Percentiles rank a stretch among this genome's conserved stretches.
These are phyloP conservation scores for Cyclotella atomus DNA, from an alignment of 108 stramenopile genomes.

Conservation along the genomic window DNA sequence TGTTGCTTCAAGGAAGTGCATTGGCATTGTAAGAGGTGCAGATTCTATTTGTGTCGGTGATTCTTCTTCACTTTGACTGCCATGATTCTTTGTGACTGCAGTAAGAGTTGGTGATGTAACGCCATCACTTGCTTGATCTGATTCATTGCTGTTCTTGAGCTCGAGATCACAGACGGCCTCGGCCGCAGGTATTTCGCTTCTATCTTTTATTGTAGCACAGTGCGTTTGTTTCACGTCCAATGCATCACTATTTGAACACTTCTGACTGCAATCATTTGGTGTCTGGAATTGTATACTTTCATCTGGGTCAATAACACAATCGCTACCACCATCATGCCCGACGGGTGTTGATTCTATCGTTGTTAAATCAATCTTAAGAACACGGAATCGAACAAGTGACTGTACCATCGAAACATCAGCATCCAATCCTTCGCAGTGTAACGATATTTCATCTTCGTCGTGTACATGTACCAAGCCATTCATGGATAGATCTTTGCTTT, in stretches of 20 bases:
- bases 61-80: neutral
- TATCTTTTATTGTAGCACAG: too few species aligned
- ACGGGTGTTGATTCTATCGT: too few species aligned
- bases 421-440: neutral
- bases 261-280: too few species aligned
- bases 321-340: too few species aligned
- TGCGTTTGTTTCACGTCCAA: too few species aligned
- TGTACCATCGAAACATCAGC: neutral
- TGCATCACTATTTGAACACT: too few species aligned
- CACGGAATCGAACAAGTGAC: too few species aligned
- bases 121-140: neutral
- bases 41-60: constrained; percentile 4
- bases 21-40: constrained; percentile 3
- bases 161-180: too few species aligned
- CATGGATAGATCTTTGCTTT: neutral
- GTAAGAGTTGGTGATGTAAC: neutral
- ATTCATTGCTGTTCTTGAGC: neutral
- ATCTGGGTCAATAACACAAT: too few species aligned
- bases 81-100: neutral
- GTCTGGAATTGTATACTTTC: too few species aligned
- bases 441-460: neutral
- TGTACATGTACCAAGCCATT: neutral
- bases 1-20: neutral
- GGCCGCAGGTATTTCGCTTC: too few species aligned
- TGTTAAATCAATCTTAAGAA: too few species aligned